Base-by-base conservation (phyloP, 2,329 filamentous ascomycete species). In the Epichloe scottii region DNA sequence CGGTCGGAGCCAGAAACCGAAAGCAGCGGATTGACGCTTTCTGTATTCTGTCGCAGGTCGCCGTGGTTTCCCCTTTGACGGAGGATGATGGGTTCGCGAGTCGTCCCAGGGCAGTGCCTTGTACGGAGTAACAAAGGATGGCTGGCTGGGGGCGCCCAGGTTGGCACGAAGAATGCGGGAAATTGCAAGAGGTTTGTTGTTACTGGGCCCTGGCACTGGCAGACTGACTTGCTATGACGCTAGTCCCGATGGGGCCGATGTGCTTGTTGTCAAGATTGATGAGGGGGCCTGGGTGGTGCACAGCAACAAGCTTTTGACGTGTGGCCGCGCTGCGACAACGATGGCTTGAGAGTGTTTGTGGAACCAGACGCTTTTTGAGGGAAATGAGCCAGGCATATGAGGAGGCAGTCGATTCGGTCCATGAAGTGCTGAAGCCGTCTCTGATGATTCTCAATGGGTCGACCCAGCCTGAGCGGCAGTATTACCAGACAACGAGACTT, bases 161-260 rank as follows among this genome's bases (percentile, higher is more conserved):
- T 58, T 23, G 46, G 51, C 54, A 55, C 51, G 53, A 59, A 58
- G 58, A 63, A 62, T 63, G 64, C 51, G 64, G 62, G 66, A 68
- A 67, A 68, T 67, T 67, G 62, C 63, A 60, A 60, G 57, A 60
- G 48, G 57, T 44, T 60, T 65, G 63, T 58, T 59, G 59, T 58
- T 57, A 62, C 58, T 57, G 56, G 55, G 57, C 53, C 30, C 33
- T 46, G 11, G 17, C 26, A 10, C 26, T 30, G 7, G 26, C 26
- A 30, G 12, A 23, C 33, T 19, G 58, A 55, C 50, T 46, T 55
- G 57, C 55, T 54, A 48, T 54, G 59, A 50, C 41, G 52, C 56
- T 56, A 60, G 54, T 30, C 58, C 51, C 17, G 23, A 48, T 48
- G 23, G n/a, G 50, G 58, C 35, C 30, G 17, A 17, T 19, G 10